phyloP scores from a whole-genome alignment of 2,329 filamentous ascomycete genomes.

The Botryotinia narcissicola region DNA sequence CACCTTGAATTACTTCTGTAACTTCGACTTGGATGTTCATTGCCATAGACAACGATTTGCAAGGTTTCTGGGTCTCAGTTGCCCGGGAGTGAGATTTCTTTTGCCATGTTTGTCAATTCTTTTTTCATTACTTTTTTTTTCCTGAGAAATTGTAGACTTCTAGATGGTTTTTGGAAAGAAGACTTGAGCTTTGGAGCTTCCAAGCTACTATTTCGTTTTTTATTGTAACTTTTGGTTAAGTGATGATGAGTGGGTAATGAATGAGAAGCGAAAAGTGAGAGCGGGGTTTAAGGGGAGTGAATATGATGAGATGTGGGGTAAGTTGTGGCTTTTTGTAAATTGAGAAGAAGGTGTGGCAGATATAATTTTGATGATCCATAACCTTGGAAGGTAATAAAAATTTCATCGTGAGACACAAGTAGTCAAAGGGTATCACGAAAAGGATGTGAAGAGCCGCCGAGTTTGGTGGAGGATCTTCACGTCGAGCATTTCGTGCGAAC shows the following conservation, averaged over 20 bases:
- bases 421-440: background rate
- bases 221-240: background rate
- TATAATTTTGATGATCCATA: too few relatives aligned
- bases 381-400: background rate
- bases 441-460: background rate
- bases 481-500: background rate
- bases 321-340: background rate
- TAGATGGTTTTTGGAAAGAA: background rate
- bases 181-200: background rate
- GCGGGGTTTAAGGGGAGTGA: background rate
- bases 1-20: background rate
- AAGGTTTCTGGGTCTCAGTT: constrained; percentile 1
- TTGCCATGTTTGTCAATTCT: background rate
- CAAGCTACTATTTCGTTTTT: background rate
- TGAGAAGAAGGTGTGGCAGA: background rate
- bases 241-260: too few relatives aligned
- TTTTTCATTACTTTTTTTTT: background rate
- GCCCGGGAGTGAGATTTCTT: background rate
- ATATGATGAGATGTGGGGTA: background rate
- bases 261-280: background rate
- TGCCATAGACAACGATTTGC: constrained; percentile 6
- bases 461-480: background rate
- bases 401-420: background rate
- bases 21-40: background rate
- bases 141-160: background rate